Conservation (phyloP, 345 rosid species). For the Murraya paniculata region DNA sequence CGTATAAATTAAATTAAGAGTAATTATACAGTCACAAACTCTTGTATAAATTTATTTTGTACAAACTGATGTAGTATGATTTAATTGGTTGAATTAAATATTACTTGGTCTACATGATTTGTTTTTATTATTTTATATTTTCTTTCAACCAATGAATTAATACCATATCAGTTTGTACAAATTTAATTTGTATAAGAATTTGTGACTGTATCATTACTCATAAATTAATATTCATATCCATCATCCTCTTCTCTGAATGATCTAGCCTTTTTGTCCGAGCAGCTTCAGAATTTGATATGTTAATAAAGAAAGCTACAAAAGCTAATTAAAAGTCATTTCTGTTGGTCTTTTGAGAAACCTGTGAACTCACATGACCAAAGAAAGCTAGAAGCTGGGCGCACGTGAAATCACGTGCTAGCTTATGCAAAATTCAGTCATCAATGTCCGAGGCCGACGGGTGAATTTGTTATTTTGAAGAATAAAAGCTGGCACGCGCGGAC, state of each 20-base stretch:
- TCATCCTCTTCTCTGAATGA: too few relatives aligned
- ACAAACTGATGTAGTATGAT: too few relatives aligned
- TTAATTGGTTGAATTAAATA: too few relatives aligned
- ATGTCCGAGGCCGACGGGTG: neutral
- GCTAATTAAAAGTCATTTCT: neutral
- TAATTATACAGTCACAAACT: too few relatives aligned
- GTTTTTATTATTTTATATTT: too few relatives aligned
- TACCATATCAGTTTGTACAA: too few relatives aligned
- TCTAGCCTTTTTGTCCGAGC: too few relatives aligned
- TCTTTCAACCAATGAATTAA: too few relatives aligned
- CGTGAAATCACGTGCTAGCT: constrained; percentile 11
- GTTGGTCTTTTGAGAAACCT: neutral
- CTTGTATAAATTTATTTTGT: too few relatives aligned
- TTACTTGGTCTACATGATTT: too few relatives aligned
- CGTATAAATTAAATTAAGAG: neutral
- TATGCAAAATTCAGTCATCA: neutral
- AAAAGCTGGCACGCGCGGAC: neutral
- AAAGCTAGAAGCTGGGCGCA: neutral
- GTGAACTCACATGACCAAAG: neutral
- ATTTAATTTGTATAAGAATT: too few relatives aligned
- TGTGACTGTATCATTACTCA: too few relatives aligned
- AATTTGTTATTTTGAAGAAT: neutral
- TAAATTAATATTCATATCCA: neutral
- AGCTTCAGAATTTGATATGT: neutral
- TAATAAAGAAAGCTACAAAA: neutral